Conservation (phyloP, 305 asterid species). For the Plantago coronopus region DNA sequence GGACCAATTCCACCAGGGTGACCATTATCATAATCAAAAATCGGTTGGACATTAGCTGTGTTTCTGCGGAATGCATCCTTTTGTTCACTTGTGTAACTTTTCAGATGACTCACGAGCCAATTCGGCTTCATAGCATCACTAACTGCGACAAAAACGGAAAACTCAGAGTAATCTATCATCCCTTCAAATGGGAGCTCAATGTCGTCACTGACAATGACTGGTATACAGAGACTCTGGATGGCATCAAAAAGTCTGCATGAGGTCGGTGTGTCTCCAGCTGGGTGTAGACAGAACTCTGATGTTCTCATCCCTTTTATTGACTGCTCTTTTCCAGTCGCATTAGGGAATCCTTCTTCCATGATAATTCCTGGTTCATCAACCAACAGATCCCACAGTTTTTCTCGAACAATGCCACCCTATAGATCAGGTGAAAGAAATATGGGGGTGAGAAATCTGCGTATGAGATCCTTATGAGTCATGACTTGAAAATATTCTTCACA, state of each 20-base stretch:
- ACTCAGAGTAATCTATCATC: conserved; percentile 64
- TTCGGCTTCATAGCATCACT: conserved; percentile 67
- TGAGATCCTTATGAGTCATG: no score
- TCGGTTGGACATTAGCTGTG: conserved; percentile 54
- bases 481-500: no score
- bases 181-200: conserved; percentile 97
- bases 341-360: conserved; percentile 94
- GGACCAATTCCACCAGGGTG: conserved; percentile 72
- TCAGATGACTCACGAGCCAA: conserved; percentile 73
- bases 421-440: neutral
- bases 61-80: conserved; percentile 51
- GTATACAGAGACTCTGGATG: conserved; percentile 88
- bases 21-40: conserved; percentile 64
- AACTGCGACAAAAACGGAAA: conserved; percentile 70
- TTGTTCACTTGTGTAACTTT: conserved; percentile 46
- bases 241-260: conserved; percentile 92
- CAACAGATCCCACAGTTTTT: conserved; percentile 77
- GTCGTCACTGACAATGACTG: conserved; percentile 75
- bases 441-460: no score
- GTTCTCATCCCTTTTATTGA: conserved; percentile 88
- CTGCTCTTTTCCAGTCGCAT: conserved; percentile 87
- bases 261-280: conserved; percentile 95
- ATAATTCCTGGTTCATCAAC: conserved; percentile 52
- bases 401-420: conserved; percentile 84
- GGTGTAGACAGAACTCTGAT: conserved; percentile 91